These are phyloP conservation scores for Tricharina praecox DNA, from an alignment of 495 filamentous ascomycete genomes.

Conservation along the genomic window DNA sequence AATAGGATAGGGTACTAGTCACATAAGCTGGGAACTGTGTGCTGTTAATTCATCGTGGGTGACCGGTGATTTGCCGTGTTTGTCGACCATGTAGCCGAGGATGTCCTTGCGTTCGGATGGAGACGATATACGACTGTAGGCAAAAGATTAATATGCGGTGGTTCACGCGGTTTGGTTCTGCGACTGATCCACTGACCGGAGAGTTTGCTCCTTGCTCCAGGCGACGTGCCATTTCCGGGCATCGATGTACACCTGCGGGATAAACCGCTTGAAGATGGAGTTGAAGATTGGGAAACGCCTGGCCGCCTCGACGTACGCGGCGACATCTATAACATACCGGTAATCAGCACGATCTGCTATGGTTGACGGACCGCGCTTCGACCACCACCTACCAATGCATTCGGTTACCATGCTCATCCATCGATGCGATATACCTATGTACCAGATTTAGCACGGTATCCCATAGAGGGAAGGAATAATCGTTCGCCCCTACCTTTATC, in stretches of 20 bases:
- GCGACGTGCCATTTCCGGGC: conserved; percentile 4
- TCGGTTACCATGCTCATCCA: conserved; percentile 5
- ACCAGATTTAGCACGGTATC: background rate
- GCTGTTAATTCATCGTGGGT: background rate
- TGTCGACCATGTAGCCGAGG: background rate
- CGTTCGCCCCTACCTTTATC: conserved; percentile 2
- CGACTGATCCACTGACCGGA: no score
- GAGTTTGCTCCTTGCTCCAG: conserved; percentile 12
- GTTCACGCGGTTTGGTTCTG: no score
- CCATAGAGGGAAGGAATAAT: no score
- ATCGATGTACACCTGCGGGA: conserved; percentile 6
- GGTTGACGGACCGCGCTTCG: no score
- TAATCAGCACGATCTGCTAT: no score
- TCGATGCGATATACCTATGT: background rate
- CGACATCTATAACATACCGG: conserved; percentile 5
- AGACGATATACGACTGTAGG: conserved; percentile 9
- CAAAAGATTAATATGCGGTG: background rate
- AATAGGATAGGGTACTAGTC: background rate
- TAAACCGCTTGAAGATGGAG: conserved; percentile 6
- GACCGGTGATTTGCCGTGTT: conserved; percentile 11
- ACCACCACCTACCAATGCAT: background rate
- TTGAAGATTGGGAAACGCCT: background rate
- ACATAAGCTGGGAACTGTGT: background rate
- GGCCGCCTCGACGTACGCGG: background rate
- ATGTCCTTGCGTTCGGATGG: background rate